Evolutionary conservation across 2,329 filamentous ascomycete genomes (phyloP).

Genomic region (Orbilia oligospora): DNA sequence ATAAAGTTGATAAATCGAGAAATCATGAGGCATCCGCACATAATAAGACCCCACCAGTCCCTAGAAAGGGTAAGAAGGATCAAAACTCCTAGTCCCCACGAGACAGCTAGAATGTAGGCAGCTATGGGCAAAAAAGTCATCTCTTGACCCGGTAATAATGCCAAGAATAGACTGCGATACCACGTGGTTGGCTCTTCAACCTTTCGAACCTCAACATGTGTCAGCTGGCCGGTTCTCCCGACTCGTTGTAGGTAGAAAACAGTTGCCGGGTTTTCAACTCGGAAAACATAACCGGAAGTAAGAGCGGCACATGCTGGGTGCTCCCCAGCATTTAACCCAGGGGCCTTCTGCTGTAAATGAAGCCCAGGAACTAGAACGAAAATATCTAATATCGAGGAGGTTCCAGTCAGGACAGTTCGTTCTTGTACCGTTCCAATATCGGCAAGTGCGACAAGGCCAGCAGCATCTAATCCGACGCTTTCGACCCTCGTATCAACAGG

Average conservation of each 20-base stretch:
- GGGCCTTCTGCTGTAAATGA: constrained; percentile 74
- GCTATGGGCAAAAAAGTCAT: constrained; percentile 70
- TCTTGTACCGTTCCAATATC: constrained; percentile 72
- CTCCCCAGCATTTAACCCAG: constrained; percentile 69
- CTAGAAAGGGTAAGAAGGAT: constrained; percentile 69
- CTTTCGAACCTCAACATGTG: constrained; percentile 71
- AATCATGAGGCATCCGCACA: constrained; percentile 70
- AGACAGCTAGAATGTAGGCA: constrained; percentile 66
- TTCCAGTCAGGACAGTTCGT: constrained; percentile 73
- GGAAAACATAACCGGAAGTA: constrained; percentile 68
- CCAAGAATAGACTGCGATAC: constrained; percentile 62
- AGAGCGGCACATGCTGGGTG: constrained; percentile 68
- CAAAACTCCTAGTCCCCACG: background rate
- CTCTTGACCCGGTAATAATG: constrained; percentile 61
- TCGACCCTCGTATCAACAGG: background rate
- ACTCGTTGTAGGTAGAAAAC: constrained; percentile 73
- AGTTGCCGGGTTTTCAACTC: constrained; percentile 70
- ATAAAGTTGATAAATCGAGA: constrained; percentile 73
- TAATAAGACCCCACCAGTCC: constrained; percentile 72
- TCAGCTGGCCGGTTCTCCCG: constrained; percentile 72
- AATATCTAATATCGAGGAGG: constrained; percentile 72
- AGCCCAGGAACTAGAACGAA: constrained; percentile 75
- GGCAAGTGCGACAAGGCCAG: constrained; percentile 74
- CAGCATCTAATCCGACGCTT: constrained; percentile 65
- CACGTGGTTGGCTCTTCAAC: constrained; percentile 66